phyloP scores from a whole-genome alignment of 2,329 filamentous ascomycete genomes.

The Torrubiellomyces zombiae region DNA sequence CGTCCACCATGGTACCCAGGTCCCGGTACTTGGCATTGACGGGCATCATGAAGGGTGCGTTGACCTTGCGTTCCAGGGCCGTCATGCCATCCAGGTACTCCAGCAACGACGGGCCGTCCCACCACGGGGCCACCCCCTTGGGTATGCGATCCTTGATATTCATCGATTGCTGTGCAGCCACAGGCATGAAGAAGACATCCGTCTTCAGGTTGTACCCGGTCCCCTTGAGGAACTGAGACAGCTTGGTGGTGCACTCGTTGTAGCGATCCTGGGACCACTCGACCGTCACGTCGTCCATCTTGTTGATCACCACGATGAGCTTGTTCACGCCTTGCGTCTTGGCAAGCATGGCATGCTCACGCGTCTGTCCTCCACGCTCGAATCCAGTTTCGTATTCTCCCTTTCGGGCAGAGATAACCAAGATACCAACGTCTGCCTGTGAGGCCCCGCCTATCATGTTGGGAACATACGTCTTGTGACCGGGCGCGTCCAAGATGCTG shows the following conservation, averaged over 20 bases:
- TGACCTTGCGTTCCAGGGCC: slow-evolving; percentile 84
- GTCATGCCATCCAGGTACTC: slow-evolving; percentile 94
- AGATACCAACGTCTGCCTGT: slow-evolving; percentile 82
- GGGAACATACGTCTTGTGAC: slow-evolving; percentile 95
- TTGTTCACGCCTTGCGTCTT: slow-evolving; percentile 98
- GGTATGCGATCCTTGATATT: slow-evolving; percentile 83
- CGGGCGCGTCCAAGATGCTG: slow-evolving; percentile 90
- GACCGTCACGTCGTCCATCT: slow-evolving; percentile 97
- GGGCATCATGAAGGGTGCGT: slow-evolving; percentile 99
- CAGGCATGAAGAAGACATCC: slow-evolving; percentile 89
- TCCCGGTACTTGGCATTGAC: slow-evolving; percentile 92
- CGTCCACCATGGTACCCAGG: slow-evolving; percentile 93
- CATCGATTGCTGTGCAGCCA: slow-evolving; percentile 72
- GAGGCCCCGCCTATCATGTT: slow-evolving; percentile 96
- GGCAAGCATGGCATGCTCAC: slow-evolving; percentile 93
- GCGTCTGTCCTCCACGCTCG: slow-evolving; percentile 86
- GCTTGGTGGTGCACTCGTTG: slow-evolving; percentile 83
- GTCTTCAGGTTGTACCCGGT: slow-evolving; percentile 90
- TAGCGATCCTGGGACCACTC: slow-evolving; percentile 90
- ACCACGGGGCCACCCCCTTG: slow-evolving; percentile 64
- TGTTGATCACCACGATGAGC: slow-evolving; percentile 88
- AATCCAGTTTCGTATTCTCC: slow-evolving; percentile 99
- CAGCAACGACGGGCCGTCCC: slow-evolving; percentile 74
- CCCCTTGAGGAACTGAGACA: slow-evolving; percentile 73
- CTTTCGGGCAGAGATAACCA: slow-evolving; percentile 92